phyloP scores from a whole-genome alignment of 768 basidiomycete genomes.

The Termitomyces sp. region DNA sequence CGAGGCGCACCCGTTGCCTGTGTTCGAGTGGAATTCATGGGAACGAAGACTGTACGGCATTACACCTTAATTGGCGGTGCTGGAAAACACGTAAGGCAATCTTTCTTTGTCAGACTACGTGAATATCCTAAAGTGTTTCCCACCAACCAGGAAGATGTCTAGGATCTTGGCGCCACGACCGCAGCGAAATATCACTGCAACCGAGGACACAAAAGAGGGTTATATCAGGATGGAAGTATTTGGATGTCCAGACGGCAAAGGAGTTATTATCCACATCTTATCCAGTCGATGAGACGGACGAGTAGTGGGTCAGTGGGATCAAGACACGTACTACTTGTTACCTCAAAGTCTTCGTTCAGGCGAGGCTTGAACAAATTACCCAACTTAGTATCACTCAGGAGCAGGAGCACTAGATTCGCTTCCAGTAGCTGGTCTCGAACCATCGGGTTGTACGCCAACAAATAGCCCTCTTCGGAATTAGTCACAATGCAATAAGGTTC shows the following conservation, averaged over 20 bases:
- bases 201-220: not conserved
- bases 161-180: not conserved
- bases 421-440: not conserved
- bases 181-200: not conserved
- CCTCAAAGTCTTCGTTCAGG: not conserved
- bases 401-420: not conserved
- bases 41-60: constrained; percentile 45
- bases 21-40: constrained; percentile 53
- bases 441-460: too few relatives aligned
- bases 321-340: not conserved
- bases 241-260: not conserved
- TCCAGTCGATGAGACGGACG: not conserved
- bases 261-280: not conserved
- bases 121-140: not conserved
- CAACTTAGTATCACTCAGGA: not conserved
- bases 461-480: not conserved
- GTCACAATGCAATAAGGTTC: not conserved
- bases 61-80: not conserved
- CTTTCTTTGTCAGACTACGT: too few relatives aligned
- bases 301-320: not conserved
- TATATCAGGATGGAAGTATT: not conserved
- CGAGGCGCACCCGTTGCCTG: constrained; percentile 67
- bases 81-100: not conserved
- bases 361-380: not conserved
- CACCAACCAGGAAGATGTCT: too few relatives aligned